A percentile compares a stretch with the other conserved stretches of the same genome.
phyloP scores from a whole-genome alignment of 192 early-diverging fungal genomes.

The Gorgonomyces haynaldii region DNA sequence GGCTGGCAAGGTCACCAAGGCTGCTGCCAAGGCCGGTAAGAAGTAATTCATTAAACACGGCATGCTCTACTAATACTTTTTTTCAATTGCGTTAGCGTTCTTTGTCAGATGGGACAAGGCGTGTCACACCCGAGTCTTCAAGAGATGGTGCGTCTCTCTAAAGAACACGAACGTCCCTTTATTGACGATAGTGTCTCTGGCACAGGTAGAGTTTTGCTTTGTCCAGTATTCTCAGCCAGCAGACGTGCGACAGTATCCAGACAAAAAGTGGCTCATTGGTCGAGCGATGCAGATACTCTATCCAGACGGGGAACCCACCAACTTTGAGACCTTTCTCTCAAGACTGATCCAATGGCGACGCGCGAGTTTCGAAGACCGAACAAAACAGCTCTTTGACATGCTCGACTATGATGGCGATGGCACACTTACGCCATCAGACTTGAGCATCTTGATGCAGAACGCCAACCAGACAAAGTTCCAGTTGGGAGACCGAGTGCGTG shows the following conservation, averaged over 20 bases:
- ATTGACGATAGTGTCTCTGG: neutral
- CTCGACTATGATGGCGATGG: constrained; percentile 2
- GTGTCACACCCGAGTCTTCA: neutral
- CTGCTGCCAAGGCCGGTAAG: constrained; percentile 65
- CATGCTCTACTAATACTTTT: neutral
- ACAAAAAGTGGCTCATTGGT: neutral
- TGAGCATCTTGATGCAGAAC: constrained; percentile 1
- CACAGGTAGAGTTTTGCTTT: neutral
- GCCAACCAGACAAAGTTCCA: neutral
- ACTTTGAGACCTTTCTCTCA: neutral
- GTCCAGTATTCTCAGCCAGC: neutral
- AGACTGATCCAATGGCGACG: neutral
- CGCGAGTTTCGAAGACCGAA: neutral
- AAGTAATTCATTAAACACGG: constrained; percentile 40
- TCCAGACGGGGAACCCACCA: neutral
- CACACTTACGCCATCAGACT: neutral
- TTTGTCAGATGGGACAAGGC: neutral
- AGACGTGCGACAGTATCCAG: neutral
- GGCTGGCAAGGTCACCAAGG: constrained; percentile 64
- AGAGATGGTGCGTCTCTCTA: neutral
- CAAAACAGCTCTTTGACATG: neutral
- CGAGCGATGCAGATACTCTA: neutral
- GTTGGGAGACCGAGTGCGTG: neutral
- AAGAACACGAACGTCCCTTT: neutral
- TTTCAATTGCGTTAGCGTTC: neutral